These are phyloP conservation scores for Pichia rugopelliculosa DNA, from an alignment of 805 yeast genomes.

Conservation along the genomic window DNA sequence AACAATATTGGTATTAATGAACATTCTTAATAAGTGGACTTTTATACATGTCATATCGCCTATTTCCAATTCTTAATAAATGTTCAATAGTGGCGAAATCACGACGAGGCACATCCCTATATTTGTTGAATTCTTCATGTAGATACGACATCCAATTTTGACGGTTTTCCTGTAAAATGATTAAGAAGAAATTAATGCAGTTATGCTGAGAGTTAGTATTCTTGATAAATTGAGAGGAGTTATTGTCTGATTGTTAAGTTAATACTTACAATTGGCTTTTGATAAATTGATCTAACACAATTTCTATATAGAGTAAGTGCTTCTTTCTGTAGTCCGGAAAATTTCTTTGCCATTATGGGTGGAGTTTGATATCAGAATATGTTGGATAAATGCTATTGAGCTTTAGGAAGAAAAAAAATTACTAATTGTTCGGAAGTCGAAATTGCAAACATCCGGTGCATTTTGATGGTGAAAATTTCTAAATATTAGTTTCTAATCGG, in stretches of 20 bases:
- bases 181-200: background rate
- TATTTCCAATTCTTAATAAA: slow-evolving; percentile 66
- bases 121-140: slow-evolving; percentile 53
- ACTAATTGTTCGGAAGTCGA: background rate
- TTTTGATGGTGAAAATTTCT: background rate
- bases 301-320: slow-evolving; percentile 42
- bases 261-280: slow-evolving; percentile 36
- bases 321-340: slow-evolving; percentile 46
- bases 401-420: no score
- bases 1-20: slow-evolving; percentile 20
- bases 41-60: slow-evolving; percentile 64
- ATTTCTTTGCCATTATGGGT: slow-evolving; percentile 15
- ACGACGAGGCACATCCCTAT: slow-evolving; percentile 54
- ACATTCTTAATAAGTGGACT: slow-evolving; percentile 68
- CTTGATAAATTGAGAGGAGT: no score
- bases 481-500: background rate
- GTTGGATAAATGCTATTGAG: background rate
- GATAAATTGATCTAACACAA: slow-evolving; percentile 37
- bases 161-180: slow-evolving; percentile 21
- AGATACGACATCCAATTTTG: slow-evolving; percentile 28
- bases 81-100: slow-evolving; percentile 86
- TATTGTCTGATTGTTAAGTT: background rate
- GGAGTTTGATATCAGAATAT: background rate
- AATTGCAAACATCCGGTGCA: background rate
- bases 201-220: background rate